Percentiles rank a stretch among this genome's conserved stretches.
These are phyloP conservation scores for Acer campestre DNA, from an alignment of 345 rosid genomes.

Conservation along the genomic window DNA sequence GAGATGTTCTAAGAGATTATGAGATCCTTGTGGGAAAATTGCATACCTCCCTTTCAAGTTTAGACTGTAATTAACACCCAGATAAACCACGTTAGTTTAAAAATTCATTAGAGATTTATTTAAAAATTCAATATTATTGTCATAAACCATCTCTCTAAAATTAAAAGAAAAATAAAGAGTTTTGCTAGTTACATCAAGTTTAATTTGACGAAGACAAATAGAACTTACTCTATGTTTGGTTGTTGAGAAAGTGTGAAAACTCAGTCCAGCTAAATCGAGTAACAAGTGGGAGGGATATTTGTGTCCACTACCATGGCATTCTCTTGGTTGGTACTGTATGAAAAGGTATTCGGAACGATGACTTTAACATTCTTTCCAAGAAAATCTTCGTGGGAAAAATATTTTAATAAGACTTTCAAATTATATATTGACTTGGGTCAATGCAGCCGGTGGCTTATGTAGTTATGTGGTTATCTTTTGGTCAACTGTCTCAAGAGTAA, in stretches of 20 bases:
- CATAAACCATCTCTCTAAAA: neutral
- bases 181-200: neutral
- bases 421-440: slow-evolving; percentile 23
- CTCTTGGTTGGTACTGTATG: neutral
- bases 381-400: neutral
- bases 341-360: neutral
- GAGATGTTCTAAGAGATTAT: too few relatives aligned
- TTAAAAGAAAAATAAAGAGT: neutral
- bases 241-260: neutral
- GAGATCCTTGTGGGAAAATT: too few relatives aligned
- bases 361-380: neutral
- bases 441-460: slow-evolving; percentile 17
- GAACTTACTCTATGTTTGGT: too few relatives aligned
- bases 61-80: too few relatives aligned
- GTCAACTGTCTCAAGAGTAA: too few relatives aligned
- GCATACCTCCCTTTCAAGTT: too few relatives aligned
- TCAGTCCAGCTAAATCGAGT: neutral
- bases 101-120: too few relatives aligned
- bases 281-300: neutral
- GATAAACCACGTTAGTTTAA: too few relatives aligned
- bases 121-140: too few relatives aligned
- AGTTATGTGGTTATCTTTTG: too few relatives aligned
- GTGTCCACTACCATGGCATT: neutral
- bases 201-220: too few relatives aligned
- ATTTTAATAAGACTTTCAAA: neutral